Conservation (phyloP, 1,284 basidiomycete genomes). For the Neonothopanus nambi region DNA sequence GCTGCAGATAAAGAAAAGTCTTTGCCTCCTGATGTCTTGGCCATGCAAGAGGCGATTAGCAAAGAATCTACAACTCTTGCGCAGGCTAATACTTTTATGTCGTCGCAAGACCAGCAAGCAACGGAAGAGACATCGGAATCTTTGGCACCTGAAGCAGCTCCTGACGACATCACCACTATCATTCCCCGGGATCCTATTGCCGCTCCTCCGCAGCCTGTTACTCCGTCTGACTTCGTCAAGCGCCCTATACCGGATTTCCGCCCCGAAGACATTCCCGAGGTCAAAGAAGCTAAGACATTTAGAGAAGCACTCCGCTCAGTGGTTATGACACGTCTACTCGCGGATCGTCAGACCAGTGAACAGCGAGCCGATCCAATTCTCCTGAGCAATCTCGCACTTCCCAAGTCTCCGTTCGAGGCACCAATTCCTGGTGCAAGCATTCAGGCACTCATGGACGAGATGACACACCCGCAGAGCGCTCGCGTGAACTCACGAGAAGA, state of each 20-base stretch:
- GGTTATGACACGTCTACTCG: conserved; percentile 57
- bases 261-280: conserved; percentile 36
- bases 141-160: neutral
- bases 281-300: conserved; percentile 44
- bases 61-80: too few relatives aligned
- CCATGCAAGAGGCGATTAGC: too few relatives aligned
- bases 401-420: conserved; percentile 26
- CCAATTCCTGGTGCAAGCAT: conserved; percentile 37
- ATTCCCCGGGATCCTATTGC: conserved; percentile 9
- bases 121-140: neutral
- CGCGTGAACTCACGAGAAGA: conserved; percentile 36
- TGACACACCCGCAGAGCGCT: conserved; percentile 35
- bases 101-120: neutral
- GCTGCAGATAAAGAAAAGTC: too few relatives aligned
- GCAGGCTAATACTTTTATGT: neutral
- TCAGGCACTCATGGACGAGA: conserved; percentile 47
- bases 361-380: conserved; percentile 65
- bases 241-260: conserved; percentile 13
- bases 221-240: neutral
- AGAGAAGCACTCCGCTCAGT: conserved; percentile 61
- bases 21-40: too few relatives aligned
- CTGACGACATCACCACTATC: neutral
- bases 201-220: neutral
- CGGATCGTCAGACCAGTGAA: conserved; percentile 58
- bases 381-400: conserved; percentile 53